Base-by-base conservation (phyloP, 2,329 filamentous ascomycete genomes). In the Aspergillus sclerotialis region DNA sequence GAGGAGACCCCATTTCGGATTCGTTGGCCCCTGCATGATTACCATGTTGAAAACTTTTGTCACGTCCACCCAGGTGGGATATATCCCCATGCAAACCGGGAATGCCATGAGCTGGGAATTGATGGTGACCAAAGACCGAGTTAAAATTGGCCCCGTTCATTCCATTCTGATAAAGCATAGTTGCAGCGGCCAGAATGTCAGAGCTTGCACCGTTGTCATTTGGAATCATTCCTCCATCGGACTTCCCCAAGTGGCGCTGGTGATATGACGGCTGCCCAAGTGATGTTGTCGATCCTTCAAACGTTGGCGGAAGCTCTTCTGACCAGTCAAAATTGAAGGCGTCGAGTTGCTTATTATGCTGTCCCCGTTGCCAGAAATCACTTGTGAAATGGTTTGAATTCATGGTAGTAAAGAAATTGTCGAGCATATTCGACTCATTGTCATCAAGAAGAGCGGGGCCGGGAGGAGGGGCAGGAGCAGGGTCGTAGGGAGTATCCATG, bases 381-480 rank as follows among this genome's bases (percentile, higher is more conserved):
- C 54, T 58, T 16, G 53, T 48, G 14, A 65, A 50, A 32, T 55
- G 58, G 26, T 56, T 60, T 3, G 58, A 50, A 31, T 63, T 63
- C 51, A 65, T 56, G 2, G 62, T 63, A 16, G 56, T 63, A 38
- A 65, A 65, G 38, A 65, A 65, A 35, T 56, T 64, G 39, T 72
- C 69, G 12, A 85, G 64, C 38, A 74, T 63, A 46, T 70, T 76
- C 33, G 66, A 73, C 49, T 65, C 63, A 32, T 51, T 73, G 47
- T 80, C 76, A 45, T 77, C 74, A 41, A 85, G 70, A 26, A 85
- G 67, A 12, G 80, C 75, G 24, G 72, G 72, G n/a, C 80, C 80
- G 3, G 73, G 73, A 7, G 79, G 75, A 30, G 76, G 76, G 32
- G 77, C 75, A 28, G 80, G 78, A 34, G 78, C 71, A 44, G 73